Evolutionary conservation across 176 grass and related monocot species (phyloP).

Genomic region (Ensete glaucum): DNA sequence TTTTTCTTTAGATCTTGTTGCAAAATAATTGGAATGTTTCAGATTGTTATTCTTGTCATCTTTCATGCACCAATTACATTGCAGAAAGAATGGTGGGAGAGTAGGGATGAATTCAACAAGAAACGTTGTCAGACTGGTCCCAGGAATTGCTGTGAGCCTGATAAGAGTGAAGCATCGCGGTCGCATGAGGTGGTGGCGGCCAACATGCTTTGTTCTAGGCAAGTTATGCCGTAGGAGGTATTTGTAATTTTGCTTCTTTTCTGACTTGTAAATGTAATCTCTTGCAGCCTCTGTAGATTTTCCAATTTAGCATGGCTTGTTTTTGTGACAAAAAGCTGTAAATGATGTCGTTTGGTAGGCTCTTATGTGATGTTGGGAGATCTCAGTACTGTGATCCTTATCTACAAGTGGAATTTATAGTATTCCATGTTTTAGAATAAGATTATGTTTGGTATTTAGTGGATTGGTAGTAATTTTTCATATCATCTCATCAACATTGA

Average conservation of each 20-base stretch:
- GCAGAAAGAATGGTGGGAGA: slow-evolving; percentile 93
- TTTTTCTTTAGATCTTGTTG: background rate
- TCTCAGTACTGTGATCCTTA: background rate
- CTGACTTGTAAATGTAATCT: background rate
- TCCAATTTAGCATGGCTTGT: background rate
- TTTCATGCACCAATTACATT: background rate
- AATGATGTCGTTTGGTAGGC: background rate
- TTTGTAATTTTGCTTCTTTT: background rate
- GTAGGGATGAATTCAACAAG: slow-evolving; percentile 80
- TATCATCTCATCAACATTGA: too few relatives aligned
- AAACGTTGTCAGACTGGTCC: slow-evolving; percentile 1
- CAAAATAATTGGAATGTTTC: background rate
- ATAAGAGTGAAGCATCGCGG: background rate
- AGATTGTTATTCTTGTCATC: background rate
- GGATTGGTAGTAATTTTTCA: too few relatives aligned
- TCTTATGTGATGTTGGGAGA: background rate
- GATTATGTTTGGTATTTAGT: too few relatives aligned
- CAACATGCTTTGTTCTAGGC: background rate
- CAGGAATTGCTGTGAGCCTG: slow-evolving; percentile 29
- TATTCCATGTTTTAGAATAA: background rate
- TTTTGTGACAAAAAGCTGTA: background rate
- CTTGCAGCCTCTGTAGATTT: background rate
- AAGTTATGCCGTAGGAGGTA: background rate
- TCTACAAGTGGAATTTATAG: background rate
- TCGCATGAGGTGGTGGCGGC: too few relatives aligned